Base-by-base conservation (phyloP, 2,329 filamentous ascomycete genomes). In the Emergomyces pasteurianus region DNA sequence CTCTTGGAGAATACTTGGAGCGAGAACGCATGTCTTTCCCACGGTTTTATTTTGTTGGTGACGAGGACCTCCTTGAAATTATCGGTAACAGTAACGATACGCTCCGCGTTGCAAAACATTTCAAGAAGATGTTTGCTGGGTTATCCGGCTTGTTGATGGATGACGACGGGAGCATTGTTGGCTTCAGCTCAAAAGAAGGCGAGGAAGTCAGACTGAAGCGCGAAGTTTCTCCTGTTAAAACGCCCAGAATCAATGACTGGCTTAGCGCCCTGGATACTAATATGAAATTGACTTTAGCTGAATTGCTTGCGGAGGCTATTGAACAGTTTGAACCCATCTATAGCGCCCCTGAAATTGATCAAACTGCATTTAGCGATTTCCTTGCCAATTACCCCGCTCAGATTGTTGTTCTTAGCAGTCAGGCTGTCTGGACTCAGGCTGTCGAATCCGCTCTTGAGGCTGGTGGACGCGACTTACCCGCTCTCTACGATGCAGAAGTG, bases 101-200 rank as follows among this genome's bases (percentile, higher is more conserved):
- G 10, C 78, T 94, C 63, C 91, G 94, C 60, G 95, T 99, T 66
- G 90, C 94, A 47, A 99, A 99, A 74, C 95, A 99, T 78, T 91
- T 99, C 80, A 92, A 95, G 74, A 99, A 99, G 80, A 99, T 99
- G 94, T 99, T 99, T 79, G 94, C 95, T 65, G 94, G 94, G 64
- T 81, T 99, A 55, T 92, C 88, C 4, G 94, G 94, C 3, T 82
- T 99, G 42, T 80, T 92, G 49, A 92, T 96, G 80, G 90, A 95
- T 66, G 91, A 97, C 60, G 89, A 96, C 68, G 85, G 86, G 31
- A 85, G 90, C 64, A 97, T 99, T 65, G 87, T 88, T 31, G 92
- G 91, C 7, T 92, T 97, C 69, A 94, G 88, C 2, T 99, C 94
- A 0, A 96, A 96, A 71, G 95, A 99, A 75, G 92, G 88, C 58